These are phyloP conservation scores for Penicillium dipodomyicola DNA, from an alignment of 495 filamentous ascomycete genomes.

Conservation along the genomic window DNA sequence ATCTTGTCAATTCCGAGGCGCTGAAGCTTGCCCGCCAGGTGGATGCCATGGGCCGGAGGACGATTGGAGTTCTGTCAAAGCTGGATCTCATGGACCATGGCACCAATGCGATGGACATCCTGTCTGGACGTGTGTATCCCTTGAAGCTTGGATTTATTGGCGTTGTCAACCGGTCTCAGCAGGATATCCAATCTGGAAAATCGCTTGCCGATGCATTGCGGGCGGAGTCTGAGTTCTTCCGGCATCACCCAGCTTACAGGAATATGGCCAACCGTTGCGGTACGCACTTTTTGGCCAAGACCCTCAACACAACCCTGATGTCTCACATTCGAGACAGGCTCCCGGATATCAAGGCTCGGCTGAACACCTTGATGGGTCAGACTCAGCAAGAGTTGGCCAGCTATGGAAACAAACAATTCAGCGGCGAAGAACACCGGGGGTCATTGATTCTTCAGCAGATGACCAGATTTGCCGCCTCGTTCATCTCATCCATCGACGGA, in stretches of 20 bases:
- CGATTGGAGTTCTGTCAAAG: conserved; percentile 96
- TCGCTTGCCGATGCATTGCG: conserved; percentile 84
- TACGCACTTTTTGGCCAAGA: conserved; percentile 94
- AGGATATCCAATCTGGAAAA: conserved; percentile 96
- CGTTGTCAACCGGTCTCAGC: conserved; percentile 96
- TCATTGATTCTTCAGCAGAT: conserved; percentile 95
- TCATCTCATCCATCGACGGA: conserved; percentile 98
- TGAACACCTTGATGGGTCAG: conserved; percentile 98
- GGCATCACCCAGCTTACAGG: conserved; percentile 92
- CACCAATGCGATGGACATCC: conserved; percentile 95
- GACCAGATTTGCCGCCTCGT: conserved; percentile 96
- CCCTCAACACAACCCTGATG: conserved; percentile 92
- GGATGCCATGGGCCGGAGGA: conserved; percentile 89
- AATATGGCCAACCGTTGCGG: conserved; percentile 94
- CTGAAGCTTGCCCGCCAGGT: conserved; percentile 96
- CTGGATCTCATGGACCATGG: conserved; percentile 99
- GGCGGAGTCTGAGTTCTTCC: conserved; percentile 93
- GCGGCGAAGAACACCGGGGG: conserved; percentile 92
- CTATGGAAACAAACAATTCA: conserved; percentile 98
- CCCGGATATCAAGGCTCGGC: conserved; percentile 94
- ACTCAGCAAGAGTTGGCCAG: conserved; percentile 98
- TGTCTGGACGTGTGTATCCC: conserved; percentile 94
- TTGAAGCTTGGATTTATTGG: conserved; percentile 97
- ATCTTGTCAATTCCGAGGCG: conserved; percentile 97
- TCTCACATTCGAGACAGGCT: conserved; percentile 91